phyloP scores from a whole-genome alignment of 257 asterid species.

The Nicotiana tabacum region DNA sequence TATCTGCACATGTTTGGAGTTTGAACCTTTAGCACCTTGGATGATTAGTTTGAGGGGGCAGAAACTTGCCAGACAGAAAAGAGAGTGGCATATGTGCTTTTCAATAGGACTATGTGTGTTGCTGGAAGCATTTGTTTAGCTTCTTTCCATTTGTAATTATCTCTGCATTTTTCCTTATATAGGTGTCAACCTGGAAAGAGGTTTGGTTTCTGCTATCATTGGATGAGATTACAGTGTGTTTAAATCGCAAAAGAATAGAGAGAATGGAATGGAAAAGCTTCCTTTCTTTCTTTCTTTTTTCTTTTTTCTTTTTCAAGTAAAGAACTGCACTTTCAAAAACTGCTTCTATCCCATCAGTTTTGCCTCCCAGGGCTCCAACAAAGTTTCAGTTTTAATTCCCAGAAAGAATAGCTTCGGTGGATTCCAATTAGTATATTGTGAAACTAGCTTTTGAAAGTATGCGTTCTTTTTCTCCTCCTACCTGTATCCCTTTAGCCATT shows the following conservation, averaged over 20 bases:
- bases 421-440: not conserved
- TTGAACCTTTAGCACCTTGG: conserved; percentile 5
- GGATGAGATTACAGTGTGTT: not conserved
- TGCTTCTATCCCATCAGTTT: not conserved
- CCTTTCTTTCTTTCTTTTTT: not conserved
- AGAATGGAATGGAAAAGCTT: not conserved
- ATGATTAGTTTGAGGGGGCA: not conserved
- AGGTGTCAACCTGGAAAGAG: not conserved
- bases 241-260: not conserved
- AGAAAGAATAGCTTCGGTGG: not conserved
- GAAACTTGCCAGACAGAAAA: not conserved
- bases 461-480: not conserved
- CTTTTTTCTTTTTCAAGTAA: not conserved
- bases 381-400: not conserved
- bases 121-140: not conserved
- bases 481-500: not conserved
- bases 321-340: not conserved
- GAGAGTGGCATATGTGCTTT: conserved; percentile 4
- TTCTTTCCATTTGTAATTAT: not conserved
- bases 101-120: not conserved
- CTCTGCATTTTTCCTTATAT: not conserved
- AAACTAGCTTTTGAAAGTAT: not conserved
- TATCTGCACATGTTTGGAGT: not conserved
- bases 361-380: not conserved
- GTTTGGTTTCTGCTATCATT: not conserved